A percentile compares a stretch with the other conserved stretches of the same genome.
Conservation (phyloP, 2,329 filamentous ascomycete species). For the Berkeleyomyces basicola region DNA sequence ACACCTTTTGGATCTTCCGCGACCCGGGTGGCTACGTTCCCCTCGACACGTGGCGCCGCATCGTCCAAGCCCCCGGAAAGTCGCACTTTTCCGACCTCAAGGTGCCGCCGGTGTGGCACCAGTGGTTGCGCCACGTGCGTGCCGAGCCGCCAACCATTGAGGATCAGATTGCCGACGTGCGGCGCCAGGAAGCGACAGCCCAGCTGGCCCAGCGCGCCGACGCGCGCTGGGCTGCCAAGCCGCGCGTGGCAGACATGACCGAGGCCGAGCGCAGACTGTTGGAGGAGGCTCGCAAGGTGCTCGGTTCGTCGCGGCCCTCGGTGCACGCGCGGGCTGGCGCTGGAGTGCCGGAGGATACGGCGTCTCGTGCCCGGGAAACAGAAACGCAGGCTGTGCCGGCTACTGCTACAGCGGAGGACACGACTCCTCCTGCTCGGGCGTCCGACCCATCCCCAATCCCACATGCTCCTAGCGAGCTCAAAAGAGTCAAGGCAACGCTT, state of each 20-base stretch:
- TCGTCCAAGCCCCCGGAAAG: conserved; percentile 40
- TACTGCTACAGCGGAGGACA: neutral
- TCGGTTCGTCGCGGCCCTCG: neutral
- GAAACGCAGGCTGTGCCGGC: neutral
- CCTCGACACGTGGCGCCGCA: conserved; percentile 38
- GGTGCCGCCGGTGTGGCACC: conserved; percentile 48
- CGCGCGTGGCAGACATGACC: conserved; percentile 29
- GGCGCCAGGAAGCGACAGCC: conserved; percentile 36
- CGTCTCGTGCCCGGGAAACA: conserved; percentile 1
- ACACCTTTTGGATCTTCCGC: conserved; percentile 54
- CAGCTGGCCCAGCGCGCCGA: conserved; percentile 44
- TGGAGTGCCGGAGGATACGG: conserved; percentile 15
- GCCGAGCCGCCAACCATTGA: conserved; percentile 34
- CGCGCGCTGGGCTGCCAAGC: conserved; percentile 45
- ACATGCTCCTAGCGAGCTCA: neutral
- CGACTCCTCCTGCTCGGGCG: neutral
- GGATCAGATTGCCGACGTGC: conserved; percentile 39
- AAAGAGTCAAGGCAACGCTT: conserved; percentile 5
- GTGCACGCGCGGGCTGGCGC: neutral
- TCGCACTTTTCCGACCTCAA: conserved; percentile 38
- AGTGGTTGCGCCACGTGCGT: conserved; percentile 49
- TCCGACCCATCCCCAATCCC: neutral
- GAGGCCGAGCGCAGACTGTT: conserved; percentile 16
- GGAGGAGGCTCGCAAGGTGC: conserved; percentile 5
- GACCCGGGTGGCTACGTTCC: conserved; percentile 26